phyloP scores from a whole-genome alignment of 2,329 filamentous ascomycete genomes.

The Ophiosphaerella herpotricha region DNA sequence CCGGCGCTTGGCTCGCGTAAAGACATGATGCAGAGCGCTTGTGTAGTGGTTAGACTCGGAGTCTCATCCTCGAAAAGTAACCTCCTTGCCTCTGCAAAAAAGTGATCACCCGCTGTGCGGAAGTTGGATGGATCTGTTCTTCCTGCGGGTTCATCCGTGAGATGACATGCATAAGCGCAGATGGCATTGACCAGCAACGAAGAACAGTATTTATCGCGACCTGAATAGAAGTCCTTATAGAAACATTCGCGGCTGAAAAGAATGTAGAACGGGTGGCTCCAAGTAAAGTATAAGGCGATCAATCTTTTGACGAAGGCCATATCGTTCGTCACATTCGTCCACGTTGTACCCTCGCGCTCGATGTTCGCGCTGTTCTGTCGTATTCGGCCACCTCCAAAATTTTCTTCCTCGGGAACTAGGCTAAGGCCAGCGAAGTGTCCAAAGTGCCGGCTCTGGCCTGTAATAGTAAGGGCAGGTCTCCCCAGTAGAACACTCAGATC shows the following conservation, averaged over 20 bases:
- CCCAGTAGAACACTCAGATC: constrained; percentile 46
- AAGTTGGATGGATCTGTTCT: constrained; percentile 66
- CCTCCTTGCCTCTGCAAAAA: constrained; percentile 70
- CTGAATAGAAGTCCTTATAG: constrained; percentile 65
- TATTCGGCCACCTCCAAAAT: constrained; percentile 26
- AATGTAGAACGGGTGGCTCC: constrained; percentile 77
- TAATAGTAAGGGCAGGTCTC: constrained; percentile 38
- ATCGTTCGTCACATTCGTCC: constrained; percentile 67
- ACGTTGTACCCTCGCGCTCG: constrained; percentile 44
- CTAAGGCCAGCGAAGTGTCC: constrained; percentile 46
- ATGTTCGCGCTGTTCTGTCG: constrained; percentile 14
- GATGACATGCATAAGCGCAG: constrained; percentile 68
- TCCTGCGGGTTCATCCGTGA: constrained; percentile 68
- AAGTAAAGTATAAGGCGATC: constrained; percentile 68
- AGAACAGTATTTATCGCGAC: constrained; percentile 68
- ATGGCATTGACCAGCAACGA: constrained; percentile 69
- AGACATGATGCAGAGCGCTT: constrained; percentile 77
- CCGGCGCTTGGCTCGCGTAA: constrained; percentile 75
- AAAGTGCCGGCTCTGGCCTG: constrained; percentile 43
- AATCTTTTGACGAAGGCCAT: constrained; percentile 65
- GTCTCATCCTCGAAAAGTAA: constrained; percentile 63
- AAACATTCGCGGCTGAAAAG: constrained; percentile 75
- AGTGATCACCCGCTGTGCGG: constrained; percentile 71
- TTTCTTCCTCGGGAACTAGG: constrained; percentile 43
- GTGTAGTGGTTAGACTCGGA: constrained; percentile 70